A percentile compares a stretch with the other conserved stretches of the same genome.
Conservation (phyloP, 805 yeast species). For the Komagataella phaffii region DNA sequence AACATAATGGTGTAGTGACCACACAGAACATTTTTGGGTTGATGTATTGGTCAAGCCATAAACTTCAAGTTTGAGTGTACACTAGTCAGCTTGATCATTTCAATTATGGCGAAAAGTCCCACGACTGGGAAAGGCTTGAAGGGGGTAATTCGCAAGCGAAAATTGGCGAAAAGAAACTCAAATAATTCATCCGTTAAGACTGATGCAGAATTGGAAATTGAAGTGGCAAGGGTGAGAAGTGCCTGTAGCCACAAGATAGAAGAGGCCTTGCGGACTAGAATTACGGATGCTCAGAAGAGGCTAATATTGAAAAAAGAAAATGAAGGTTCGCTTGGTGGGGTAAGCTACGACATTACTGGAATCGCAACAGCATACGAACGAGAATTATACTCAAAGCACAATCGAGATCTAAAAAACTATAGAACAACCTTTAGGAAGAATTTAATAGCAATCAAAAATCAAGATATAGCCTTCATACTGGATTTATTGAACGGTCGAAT, state of each 20-base stretch:
- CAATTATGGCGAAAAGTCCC: neutral
- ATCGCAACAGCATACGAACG: constrained; percentile 12
- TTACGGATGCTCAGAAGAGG: neutral
- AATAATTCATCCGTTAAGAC: neutral
- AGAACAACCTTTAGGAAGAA: constrained; percentile 17
- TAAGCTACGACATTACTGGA: neutral
- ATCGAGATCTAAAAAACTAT: constrained; percentile 9
- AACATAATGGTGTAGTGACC: neutral
- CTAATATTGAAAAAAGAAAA: neutral
- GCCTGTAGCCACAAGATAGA: neutral
- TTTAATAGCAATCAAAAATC: constrained; percentile 15
- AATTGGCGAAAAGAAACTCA: neutral
- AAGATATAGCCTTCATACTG: constrained; percentile 11
- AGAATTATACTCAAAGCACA: constrained; percentile 8
- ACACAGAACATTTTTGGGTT: too few relatives aligned
- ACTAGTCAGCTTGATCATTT: neutral
- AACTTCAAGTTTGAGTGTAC: neutral
- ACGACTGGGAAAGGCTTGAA: neutral
- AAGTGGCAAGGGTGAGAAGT: neutral
- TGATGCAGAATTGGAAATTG: neutral
- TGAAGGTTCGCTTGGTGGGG: neutral
- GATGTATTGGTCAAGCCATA: too few relatives aligned
- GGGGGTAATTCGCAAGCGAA: neutral
- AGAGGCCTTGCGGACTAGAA: neutral
- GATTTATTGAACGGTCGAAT: constrained; percentile 9